Conservation (phyloP, 129 eudicot genomes). For the Lactuca sativa region DNA sequence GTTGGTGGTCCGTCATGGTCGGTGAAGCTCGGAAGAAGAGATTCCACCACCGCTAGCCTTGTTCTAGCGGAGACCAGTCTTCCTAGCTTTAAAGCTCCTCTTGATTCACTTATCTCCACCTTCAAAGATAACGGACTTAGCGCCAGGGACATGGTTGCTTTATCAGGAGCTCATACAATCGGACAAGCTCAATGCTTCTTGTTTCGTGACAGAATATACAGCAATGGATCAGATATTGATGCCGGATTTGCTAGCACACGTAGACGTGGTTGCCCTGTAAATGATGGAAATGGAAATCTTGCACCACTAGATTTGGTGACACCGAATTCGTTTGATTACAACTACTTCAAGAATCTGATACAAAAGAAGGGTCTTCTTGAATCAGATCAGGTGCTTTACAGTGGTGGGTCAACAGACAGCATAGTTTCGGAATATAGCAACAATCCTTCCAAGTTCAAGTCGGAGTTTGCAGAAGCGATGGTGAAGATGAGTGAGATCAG, state of each 20-base stretch:
- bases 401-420: slow-evolving; percentile 56
- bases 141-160: slow-evolving; percentile 71
- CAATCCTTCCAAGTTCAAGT: slow-evolving; percentile 38
- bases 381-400: slow-evolving; percentile 78
- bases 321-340: slow-evolving; percentile 50
- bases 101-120: slow-evolving; percentile 47
- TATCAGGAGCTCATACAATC: slow-evolving; percentile 73
- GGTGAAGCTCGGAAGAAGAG: slow-evolving; percentile 66
- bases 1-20: slow-evolving; percentile 78
- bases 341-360: slow-evolving; percentile 51
- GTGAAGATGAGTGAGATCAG: slow-evolving; percentile 66
- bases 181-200: slow-evolving; percentile 60
- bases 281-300: slow-evolving; percentile 46
- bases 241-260: slow-evolving; percentile 44
- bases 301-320: slow-evolving; percentile 59
- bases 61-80: slow-evolving; percentile 47
- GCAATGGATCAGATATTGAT: slow-evolving; percentile 58
- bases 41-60: slow-evolving; percentile 56
- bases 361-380: slow-evolving; percentile 63
- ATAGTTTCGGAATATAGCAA: slow-evolving; percentile 43
- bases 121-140: slow-evolving; percentile 49
- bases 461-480: slow-evolving; percentile 71
- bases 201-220: slow-evolving; percentile 60
- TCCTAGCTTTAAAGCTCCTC: slow-evolving; percentile 46
- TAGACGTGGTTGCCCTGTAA: slow-evolving; percentile 42